Percentiles rank a stretch among this genome's conserved stretches.
Evolutionary conservation across 2,329 filamentous ascomycete species (phyloP).

Genomic region (Penicillium sp.): DNA sequence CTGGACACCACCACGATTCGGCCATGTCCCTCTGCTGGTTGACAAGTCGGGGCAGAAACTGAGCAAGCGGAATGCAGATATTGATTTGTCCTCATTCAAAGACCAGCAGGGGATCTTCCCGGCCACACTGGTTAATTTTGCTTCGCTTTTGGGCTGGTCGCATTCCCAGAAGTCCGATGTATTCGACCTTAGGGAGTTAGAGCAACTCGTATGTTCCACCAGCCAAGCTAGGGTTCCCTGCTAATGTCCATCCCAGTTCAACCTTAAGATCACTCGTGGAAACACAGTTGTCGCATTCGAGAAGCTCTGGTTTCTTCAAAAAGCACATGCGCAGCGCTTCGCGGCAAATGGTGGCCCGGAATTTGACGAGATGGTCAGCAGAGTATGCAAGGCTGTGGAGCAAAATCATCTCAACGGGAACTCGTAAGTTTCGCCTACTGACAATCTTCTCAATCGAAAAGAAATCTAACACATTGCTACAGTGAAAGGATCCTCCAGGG

Average conservation of each 20-base stretch:
- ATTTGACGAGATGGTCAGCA: slow-evolving; percentile 40
- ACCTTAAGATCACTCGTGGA: slow-evolving; percentile 82
- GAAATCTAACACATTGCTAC: slow-evolving; percentile 1
- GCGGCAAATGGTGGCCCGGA: slow-evolving; percentile 44
- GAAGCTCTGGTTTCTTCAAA: slow-evolving; percentile 78
- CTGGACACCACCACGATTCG: slow-evolving; percentile 69
- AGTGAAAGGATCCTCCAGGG: slow-evolving; percentile 29
- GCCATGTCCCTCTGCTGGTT: slow-evolving; percentile 72
- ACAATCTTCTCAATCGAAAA: not conserved
- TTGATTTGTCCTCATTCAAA: slow-evolving; percentile 56
- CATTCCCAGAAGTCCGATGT: slow-evolving; percentile 64
- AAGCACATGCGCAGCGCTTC: slow-evolving; percentile 57
- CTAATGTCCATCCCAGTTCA: slow-evolving; percentile 55
- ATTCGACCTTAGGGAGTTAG: slow-evolving; percentile 65
- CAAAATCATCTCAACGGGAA: slow-evolving; percentile 21
- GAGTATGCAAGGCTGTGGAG: slow-evolving; percentile 28
- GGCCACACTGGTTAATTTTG: slow-evolving; percentile 70
- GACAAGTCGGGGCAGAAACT: slow-evolving; percentile 67
- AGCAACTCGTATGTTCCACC: slow-evolving; percentile 55
- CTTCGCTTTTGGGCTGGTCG: slow-evolving; percentile 79
- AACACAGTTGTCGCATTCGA: slow-evolving; percentile 76
- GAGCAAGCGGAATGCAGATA: slow-evolving; percentile 76
- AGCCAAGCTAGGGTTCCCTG: not conserved
- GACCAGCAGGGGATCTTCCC: slow-evolving; percentile 57
- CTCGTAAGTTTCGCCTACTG: slow-evolving; percentile 24